Evolutionary conservation across 2,329 filamentous ascomycete genomes (phyloP).

Genomic region (Arthroderma uncinatum): DNA sequence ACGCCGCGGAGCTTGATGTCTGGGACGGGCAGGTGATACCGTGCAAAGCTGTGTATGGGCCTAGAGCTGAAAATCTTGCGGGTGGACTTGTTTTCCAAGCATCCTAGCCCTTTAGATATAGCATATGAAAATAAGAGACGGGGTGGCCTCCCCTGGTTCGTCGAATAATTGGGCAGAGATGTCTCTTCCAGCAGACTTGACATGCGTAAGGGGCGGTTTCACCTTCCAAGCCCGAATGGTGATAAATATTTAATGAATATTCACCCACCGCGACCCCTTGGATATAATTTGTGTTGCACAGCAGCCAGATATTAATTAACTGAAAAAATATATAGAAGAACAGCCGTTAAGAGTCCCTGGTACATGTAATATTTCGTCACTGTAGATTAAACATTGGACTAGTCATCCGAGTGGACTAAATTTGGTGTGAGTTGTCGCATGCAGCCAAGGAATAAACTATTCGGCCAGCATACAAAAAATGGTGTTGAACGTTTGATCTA

Average conservation of each 20-base stretch:
- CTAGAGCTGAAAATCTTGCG: conserved; percentile 23
- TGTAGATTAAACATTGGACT: no score
- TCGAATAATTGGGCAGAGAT: background rate
- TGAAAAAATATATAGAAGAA: no score
- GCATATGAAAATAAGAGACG: background rate
- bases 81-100: conserved; percentile 30
- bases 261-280: no score
- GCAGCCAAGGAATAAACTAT: background rate
- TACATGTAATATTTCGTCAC: no score
- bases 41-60: conserved; percentile 33
- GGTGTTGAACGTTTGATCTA: background rate
- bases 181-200: background rate
- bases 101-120: background rate
- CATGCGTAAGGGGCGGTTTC: background rate
- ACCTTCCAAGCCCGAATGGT: no score
- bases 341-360: no score
- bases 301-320: no score
- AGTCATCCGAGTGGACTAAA: no score
- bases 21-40: conserved; percentile 32
- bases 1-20: conserved; percentile 16
- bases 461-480: background rate
- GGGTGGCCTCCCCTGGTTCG: background rate
- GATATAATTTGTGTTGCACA: no score
- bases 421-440: background rate
- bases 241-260: no score